Percentiles rank a stretch among this genome's conserved stretches.
Evolutionary conservation across 441 rosid species (phyloP).

Genomic region (Bruguiera hainesii): DNA sequence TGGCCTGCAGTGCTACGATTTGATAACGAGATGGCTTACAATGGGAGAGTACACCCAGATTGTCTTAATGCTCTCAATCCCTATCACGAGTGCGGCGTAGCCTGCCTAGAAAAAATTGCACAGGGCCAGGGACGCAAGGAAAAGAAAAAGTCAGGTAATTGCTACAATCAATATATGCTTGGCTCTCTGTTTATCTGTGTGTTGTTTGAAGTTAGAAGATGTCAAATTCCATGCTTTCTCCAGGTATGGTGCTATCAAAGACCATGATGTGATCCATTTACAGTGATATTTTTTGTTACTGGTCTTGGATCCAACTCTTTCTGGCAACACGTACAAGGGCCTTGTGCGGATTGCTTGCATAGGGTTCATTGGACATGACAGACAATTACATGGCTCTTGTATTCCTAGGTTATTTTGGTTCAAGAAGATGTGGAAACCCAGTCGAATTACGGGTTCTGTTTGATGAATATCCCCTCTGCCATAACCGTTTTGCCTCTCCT

Average conservation of each 20-base stretch:
- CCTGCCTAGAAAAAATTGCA: slow-evolving; percentile 57
- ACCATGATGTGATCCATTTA: not conserved
- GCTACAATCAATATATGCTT: not conserved
- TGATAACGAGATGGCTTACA: slow-evolving; percentile 29
- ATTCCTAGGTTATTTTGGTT: slow-evolving; percentile 1
- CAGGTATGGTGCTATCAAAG: not conserved
- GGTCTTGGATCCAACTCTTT: not conserved
- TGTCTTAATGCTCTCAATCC: slow-evolving; percentile 70
- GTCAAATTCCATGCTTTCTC: not conserved
- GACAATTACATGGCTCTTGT: not conserved
- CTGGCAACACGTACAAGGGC: too few species aligned
- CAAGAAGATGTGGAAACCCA: not conserved
- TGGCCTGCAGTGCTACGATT: slow-evolving; percentile 11
- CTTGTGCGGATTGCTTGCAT: too few species aligned
- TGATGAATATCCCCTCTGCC: not conserved
- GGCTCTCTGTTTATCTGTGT: not conserved
- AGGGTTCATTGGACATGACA: too few species aligned
- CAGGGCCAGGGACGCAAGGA: slow-evolving; percentile 42
- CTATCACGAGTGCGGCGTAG: slow-evolving; percentile 74
- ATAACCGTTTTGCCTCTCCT: not conserved
- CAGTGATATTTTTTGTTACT: not conserved
- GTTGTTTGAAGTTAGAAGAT: not conserved
- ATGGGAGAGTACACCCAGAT: slow-evolving; percentile 50
- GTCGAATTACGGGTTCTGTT: not conserved
- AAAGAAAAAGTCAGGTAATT: slow-evolving; percentile 55